Base-by-base conservation (phyloP, 352 stramenopile species). In the Phytophthora fragariae region DNA sequence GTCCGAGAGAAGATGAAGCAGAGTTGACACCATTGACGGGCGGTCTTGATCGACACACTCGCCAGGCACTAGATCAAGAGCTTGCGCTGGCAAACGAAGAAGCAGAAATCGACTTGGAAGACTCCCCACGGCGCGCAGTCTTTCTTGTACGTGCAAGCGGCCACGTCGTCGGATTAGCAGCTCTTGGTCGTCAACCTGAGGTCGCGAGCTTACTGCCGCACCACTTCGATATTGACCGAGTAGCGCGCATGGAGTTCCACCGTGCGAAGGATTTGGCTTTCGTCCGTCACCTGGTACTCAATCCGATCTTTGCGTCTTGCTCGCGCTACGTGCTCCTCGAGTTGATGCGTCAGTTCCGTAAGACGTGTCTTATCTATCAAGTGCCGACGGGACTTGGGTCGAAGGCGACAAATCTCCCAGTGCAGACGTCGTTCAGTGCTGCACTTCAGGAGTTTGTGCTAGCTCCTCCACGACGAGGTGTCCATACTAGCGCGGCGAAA, bases 311-410 rank as follows among this genome's bases (percentile, higher is more conserved):
- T 54, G 65, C 73, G 7, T 72, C 77, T 7, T 91, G 84, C 59
- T 79, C 79, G 19, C 80, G 88, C 0, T 90, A 86, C 68, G 60
- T 96, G 11, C 64, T 97, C 3, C 84, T 92, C 53, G 91, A 97
- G 76, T 75, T 94, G 14, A 94, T 97, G 85, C 84, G 88, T 8
- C 68, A 86, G 19, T 92, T 86, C 57, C 74, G 75, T 5, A 93
- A 94, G 64, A 90, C 88, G 2, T 94, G 91, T 17, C 57, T 97
- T 9, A 81, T 91, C 52, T 79, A 84, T 21, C 70, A 76, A 58
- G 78, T 90, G 10, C 66, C 71, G 1, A 88, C 73, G n/a, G 62
- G 11, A 4, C 35, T 57, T 29, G 57, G 55, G 47, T 41, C 37
- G 4, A 68, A 57, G 1, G 21, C 41, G 1, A 8, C 44, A 35